These are phyloP conservation scores for Arctostaphylos glauca DNA, from an alignment of 148 eudicot genomes.

Conservation along the genomic window DNA sequence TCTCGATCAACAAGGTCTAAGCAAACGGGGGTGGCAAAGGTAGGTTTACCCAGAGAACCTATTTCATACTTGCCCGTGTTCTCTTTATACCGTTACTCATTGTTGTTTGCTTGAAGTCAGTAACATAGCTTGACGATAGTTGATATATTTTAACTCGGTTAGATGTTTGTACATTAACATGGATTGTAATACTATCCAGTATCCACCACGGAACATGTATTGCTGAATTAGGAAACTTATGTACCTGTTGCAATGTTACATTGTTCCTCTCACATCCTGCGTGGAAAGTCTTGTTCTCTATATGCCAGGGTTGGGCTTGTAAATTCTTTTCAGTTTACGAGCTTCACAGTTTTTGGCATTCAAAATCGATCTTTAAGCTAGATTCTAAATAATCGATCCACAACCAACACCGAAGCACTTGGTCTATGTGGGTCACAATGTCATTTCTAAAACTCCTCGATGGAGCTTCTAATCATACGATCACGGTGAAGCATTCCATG, in stretches of 20 bases:
- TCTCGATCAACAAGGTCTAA: slow-evolving; percentile 63
- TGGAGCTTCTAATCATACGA: neutral
- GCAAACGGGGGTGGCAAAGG: slow-evolving; percentile 50
- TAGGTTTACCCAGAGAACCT: slow-evolving; percentile 17
- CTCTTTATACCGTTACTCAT: neutral
- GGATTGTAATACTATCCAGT: neutral
- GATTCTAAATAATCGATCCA: neutral
- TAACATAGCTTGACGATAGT: neutral
- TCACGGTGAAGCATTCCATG: neutral
- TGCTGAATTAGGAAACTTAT: neutral
- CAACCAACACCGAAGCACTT: neutral
- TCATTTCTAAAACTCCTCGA: neutral
- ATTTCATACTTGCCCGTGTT: neutral
- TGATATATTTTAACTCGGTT: neutral
- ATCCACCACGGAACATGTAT: neutral
- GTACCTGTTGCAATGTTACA: neutral
- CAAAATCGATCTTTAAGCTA: neutral
- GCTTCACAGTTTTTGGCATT: neutral
- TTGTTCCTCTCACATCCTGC: neutral
- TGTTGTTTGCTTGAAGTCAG: neutral
- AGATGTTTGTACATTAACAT: neutral
- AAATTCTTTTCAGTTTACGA: neutral
- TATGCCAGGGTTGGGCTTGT: neutral
- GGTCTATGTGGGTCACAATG: neutral
- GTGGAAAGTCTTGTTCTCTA: neutral